These are phyloP conservation scores for Gliomastix tumulicola DNA, from an alignment of 2,329 filamentous ascomycete genomes.

Conservation along the genomic window DNA sequence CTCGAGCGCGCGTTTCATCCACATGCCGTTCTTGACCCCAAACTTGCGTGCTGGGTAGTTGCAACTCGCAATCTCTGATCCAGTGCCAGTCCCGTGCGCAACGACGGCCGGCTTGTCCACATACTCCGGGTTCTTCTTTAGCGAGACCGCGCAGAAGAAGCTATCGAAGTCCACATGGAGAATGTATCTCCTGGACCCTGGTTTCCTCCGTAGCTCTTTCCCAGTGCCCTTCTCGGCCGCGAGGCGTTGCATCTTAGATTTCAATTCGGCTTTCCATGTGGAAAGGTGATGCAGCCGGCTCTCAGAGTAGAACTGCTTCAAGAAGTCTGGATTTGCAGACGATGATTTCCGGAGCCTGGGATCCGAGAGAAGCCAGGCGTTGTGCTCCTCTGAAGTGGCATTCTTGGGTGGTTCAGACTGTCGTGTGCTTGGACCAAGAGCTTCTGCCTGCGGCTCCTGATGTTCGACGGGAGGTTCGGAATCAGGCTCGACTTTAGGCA, in stretches of 20 bases:
- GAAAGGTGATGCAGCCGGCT: constrained; percentile 92
- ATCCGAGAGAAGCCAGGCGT: constrained; percentile 75
- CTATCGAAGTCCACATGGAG: constrained; percentile 98
- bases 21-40: constrained; percentile 97
- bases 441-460: too few species aligned
- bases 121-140: constrained; percentile 69
- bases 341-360: constrained; percentile 83
- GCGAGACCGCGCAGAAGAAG: constrained; percentile 92
- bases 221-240: constrained; percentile 58
- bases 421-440: too few species aligned
- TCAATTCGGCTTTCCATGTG: constrained; percentile 93
- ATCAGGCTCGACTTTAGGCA: too few species aligned
- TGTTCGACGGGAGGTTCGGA: background rate
- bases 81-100: constrained; percentile 76
- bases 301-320: constrained; percentile 92
- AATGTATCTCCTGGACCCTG: constrained; percentile 69
- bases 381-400: constrained; percentile 88
- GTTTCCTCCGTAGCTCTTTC: constrained; percentile 36
- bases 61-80: constrained; percentile 94
- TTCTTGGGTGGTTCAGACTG: constrained; percentile 39
- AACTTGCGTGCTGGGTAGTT: constrained; percentile 86
- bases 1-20: constrained; percentile 88
- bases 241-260: constrained; percentile 77
- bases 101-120: constrained; percentile 78
- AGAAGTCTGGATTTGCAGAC: constrained; percentile 85